Conservation (phyloP, 2,329 filamentous ascomycete species). For the Pestalotiopsis sp. region DNA sequence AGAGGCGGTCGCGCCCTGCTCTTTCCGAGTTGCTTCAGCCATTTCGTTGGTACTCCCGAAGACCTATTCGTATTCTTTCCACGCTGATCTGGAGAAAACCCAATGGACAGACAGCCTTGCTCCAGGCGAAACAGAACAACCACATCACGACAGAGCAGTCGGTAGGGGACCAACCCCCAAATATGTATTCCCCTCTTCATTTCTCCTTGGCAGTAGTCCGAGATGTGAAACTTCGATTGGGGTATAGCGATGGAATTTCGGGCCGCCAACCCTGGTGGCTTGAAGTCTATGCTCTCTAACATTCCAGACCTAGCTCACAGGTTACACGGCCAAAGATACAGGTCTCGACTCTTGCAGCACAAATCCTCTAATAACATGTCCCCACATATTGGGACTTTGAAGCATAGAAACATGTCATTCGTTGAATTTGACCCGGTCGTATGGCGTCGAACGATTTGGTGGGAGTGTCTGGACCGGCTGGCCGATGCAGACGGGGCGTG, state of each 20-base stretch:
- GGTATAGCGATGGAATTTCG: background rate
- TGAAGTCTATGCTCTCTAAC: background rate
- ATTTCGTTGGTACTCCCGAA: background rate
- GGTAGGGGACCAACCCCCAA: background rate
- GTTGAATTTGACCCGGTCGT: background rate
- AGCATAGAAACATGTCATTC: background rate
- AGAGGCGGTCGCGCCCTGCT: background rate
- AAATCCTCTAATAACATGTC: background rate
- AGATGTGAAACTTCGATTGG: background rate
- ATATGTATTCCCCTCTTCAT: background rate
- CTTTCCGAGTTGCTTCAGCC: background rate
- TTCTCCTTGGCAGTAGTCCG: background rate
- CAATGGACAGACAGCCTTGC: background rate
- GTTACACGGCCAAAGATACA: background rate
- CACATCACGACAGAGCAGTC: background rate
- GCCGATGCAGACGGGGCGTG: background rate
- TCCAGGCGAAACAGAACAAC: background rate
- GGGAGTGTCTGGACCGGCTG: conserved; percentile 1
- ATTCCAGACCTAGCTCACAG: background rate
- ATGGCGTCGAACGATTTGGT: background rate
- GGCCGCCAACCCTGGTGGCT: background rate
- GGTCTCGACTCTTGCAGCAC: background rate
- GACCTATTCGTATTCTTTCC: too few species aligned
- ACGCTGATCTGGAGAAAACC: background rate
- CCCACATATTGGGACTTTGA: background rate